These are phyloP conservation scores for Neocucurbitaria cava DNA, from an alignment of 2,329 filamentous ascomycete genomes.

Conservation along the genomic window DNA sequence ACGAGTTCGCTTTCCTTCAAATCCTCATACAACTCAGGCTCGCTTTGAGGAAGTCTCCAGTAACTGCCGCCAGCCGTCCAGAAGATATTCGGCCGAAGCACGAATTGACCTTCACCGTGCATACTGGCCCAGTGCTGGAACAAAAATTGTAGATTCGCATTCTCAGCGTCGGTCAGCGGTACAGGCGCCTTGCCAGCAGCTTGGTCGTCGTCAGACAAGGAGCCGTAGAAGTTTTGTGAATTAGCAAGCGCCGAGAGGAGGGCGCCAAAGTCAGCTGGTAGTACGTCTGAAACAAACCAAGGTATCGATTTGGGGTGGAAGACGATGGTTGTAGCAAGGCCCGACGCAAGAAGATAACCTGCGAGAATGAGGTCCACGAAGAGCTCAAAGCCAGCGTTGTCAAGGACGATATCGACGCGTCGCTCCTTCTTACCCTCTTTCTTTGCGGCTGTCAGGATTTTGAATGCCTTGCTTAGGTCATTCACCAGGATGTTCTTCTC, in stretches of 20 bases:
- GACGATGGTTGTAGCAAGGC: conserved; percentile 84
- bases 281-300: conserved; percentile 97
- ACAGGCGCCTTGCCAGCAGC: conserved; percentile 62
- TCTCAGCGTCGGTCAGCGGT: conserved; percentile 72
- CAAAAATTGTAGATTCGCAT: conserved; percentile 72
- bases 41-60: conserved; percentile 80
- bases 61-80: conserved; percentile 90
- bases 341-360: conserved; percentile 84
- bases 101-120: conserved; percentile 83
- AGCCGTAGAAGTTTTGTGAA: conserved; percentile 80
- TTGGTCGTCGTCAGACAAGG: conserved; percentile 70
- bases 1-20: conserved; percentile 84
- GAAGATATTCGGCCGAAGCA: conserved; percentile 84
- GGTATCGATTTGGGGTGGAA: conserved; percentile 94
- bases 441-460: conserved; percentile 69
- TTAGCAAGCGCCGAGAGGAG: conserved; percentile 80
- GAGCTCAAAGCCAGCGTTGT: conserved; percentile 97
- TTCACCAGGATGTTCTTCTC: conserved; percentile 94
- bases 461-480: conserved; percentile 77
- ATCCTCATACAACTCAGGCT: conserved; percentile 74
- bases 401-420: conserved; percentile 90
- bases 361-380: conserved; percentile 94
- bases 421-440: conserved; percentile 69
- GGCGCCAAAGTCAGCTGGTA: conserved; percentile 84
- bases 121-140: conserved; percentile 82